phyloP scores from a whole-genome alignment of 78 protist species.

The Dictyostelium brefeldianum region DNA sequence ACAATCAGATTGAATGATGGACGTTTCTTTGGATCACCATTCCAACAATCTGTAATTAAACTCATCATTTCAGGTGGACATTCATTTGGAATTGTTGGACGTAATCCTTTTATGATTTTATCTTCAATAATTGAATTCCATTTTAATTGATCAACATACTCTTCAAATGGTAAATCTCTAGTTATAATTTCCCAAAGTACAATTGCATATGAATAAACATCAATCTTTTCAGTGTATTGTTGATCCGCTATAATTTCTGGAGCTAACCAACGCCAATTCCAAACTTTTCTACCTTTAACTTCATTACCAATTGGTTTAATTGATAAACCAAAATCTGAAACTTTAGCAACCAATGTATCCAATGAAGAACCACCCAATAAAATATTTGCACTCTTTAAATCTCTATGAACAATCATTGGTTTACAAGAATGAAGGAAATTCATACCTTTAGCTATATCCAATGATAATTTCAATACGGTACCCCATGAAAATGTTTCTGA shows the following conservation, averaged over 20 bases:
- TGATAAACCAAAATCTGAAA: slow-evolving; percentile 78
- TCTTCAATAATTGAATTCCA: slow-evolving; percentile 77
- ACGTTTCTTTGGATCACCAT: slow-evolving; percentile 65
- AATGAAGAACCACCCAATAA: slow-evolving; percentile 25
- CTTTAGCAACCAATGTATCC: slow-evolving; percentile 57
- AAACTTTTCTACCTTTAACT: slow-evolving; percentile 70
- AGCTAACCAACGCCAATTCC: slow-evolving; percentile 82
- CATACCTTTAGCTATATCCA: slow-evolving; percentile 82
- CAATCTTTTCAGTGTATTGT: slow-evolving; percentile 80
- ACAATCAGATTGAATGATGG: slow-evolving; percentile 67
- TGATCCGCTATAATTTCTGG: slow-evolving; percentile 66
- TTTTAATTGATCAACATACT: slow-evolving; percentile 48
- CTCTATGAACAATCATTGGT: slow-evolving; percentile 85
- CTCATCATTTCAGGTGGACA: slow-evolving; percentile 15
- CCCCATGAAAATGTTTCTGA: slow-evolving; percentile 55
- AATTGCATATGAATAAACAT: slow-evolving; percentile 72
- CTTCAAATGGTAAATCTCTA: slow-evolving; percentile 72
- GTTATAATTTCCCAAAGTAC: slow-evolving; percentile 79
- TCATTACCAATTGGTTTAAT: slow-evolving; percentile 67
- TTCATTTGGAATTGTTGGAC: slow-evolving; percentile 70
- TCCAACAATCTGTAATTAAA: slow-evolving; percentile 76
- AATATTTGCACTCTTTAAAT: slow-evolving; percentile 80
- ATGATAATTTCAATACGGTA: slow-evolving; percentile 24
- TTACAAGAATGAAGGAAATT: slow-evolving; percentile 73
- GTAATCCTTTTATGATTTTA: slow-evolving; percentile 34